Base-by-base conservation (phyloP, 768 basidiomycete genomes). In the Collybiopsis luxurians region DNA sequence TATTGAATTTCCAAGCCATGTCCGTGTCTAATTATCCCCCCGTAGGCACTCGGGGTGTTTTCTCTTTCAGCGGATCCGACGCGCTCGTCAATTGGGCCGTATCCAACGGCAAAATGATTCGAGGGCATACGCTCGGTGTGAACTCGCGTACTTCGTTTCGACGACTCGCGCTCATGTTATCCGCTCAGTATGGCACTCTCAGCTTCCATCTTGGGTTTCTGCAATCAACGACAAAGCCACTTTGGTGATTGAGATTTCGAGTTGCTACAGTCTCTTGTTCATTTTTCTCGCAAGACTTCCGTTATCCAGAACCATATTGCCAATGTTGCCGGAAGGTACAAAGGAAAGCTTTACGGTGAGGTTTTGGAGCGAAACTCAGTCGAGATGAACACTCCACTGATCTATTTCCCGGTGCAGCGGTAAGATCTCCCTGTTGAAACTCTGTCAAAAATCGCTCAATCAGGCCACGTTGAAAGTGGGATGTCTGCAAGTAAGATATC, bases 231-330 rank as follows among this genome's bases (percentile, higher is more conserved):
- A 77, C 54, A 69, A 64, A 55, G 57, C 60, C 7, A 77, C 76
- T 13, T 62, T 78, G 66, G 76, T 74, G 11, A 48, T 62, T 57
- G 51, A n/a, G 13, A 44, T n/a, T 44, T 34, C 34, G 10, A 4
- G 6, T 34, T 23, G 31, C 21, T 28, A 23, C 9, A 6, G 26
- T 11, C 26, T 23, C n/a, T 24, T 48, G 27, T 28, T 48, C 47
- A 48, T 24, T n/a, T 9, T 7, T 19, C 42, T 48, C 9, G 10
- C 15, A 1, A 75, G 75, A 76, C 72, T 9, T 71, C 69, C 1
- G 76, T 78, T 58, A 72, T 79, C 57, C 69, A 79, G 61, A 77
- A 74, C 57, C 80, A 81, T 61, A 78, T 80, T 55, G 65, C 71
- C 12, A 75, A 69, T 52, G 67, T 80, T 44, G 76, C 76, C 39